These are phyloP conservation scores for Starmerella floris DNA, from an alignment of 805 yeast species.

Conservation along the genomic window DNA sequence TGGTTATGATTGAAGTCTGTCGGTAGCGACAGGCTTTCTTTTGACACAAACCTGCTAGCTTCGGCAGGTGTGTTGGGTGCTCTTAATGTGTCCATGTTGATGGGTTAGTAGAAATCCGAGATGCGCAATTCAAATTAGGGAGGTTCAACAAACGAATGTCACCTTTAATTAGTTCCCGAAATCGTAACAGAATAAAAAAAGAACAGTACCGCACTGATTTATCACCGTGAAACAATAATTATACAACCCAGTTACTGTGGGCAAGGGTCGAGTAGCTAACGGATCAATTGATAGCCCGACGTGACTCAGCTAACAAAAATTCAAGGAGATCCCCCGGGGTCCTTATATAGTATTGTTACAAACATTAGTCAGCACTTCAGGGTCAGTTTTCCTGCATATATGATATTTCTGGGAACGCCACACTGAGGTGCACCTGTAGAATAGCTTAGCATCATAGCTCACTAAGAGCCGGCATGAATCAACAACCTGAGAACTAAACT, in stretches of 20 bases:
- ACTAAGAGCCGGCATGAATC: no score
- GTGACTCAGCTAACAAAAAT: background rate
- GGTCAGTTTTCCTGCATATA: conserved; percentile 7
- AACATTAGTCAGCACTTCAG: conserved; percentile 9
- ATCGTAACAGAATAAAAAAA: background rate
- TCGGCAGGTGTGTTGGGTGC: conserved; percentile 67
- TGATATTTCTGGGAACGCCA: background rate
- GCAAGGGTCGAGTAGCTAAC: background rate
- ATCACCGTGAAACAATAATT: no score
- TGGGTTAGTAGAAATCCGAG: background rate
- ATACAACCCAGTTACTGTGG: background rate
- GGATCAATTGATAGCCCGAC: conserved; percentile 2
- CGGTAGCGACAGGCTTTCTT: conserved; percentile 51
- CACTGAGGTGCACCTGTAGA: no score
- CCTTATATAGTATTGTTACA: conserved; percentile 13
- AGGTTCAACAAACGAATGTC: conserved; percentile 20
- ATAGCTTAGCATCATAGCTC: no score
- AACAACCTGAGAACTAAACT: no score
- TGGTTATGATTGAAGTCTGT: conserved; percentile 2
- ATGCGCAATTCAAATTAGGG: background rate
- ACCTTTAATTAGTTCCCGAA: conserved; percentile 9
- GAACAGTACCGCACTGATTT: background rate
- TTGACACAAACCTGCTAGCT: conserved; percentile 59
- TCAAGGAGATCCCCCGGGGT: conserved; percentile 4
- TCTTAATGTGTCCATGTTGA: conserved; percentile 53